Percentiles rank a stretch among this genome's conserved stretches.
These are phyloP conservation scores for Melaleuca alternifolia DNA, from an alignment of 345 rosid species.

Conservation along the genomic window DNA sequence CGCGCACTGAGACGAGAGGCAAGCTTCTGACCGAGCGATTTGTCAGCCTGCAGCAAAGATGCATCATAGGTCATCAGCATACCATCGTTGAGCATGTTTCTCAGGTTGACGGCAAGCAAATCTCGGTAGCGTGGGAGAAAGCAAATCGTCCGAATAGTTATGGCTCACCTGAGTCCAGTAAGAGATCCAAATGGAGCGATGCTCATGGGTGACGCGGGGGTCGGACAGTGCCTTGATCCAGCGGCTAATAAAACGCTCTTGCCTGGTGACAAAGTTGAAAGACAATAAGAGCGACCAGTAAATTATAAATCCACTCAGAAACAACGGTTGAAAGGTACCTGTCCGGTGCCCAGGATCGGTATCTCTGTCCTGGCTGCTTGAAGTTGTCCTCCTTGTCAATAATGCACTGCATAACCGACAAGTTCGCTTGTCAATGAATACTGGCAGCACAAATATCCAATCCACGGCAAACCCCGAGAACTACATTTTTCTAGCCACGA, in stretches of 20 bases:
- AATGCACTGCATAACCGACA: constrained; percentile 39
- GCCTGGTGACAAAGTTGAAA: constrained; percentile 29
- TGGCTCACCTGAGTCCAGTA: constrained; percentile 68
- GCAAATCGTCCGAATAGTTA: background rate
- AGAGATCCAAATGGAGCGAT: constrained; percentile 78
- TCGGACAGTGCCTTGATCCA: constrained; percentile 73
- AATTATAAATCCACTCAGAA: background rate
- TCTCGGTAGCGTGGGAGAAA: background rate
- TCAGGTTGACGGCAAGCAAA: background rate
- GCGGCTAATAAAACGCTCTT: constrained; percentile 68
- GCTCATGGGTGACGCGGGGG: constrained; percentile 79
- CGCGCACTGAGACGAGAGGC: constrained; percentile 8
- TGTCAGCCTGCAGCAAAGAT: constrained; percentile 1
- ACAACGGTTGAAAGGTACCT: constrained; percentile 31
- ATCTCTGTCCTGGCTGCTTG: constrained; percentile 92
- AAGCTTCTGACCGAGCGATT: constrained; percentile 12
- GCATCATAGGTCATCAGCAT: background rate
- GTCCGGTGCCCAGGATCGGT: constrained; percentile 68
- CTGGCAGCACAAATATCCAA: background rate
- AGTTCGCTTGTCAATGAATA: background rate
- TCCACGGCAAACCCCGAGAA: background rate
- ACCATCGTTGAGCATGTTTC: background rate
- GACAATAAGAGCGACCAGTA: background rate
- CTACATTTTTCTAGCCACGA: background rate
- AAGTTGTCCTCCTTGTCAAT: constrained; percentile 87